Conservation (phyloP, 176 grass and related monocot genomes). For the Musa acuminata region DNA sequence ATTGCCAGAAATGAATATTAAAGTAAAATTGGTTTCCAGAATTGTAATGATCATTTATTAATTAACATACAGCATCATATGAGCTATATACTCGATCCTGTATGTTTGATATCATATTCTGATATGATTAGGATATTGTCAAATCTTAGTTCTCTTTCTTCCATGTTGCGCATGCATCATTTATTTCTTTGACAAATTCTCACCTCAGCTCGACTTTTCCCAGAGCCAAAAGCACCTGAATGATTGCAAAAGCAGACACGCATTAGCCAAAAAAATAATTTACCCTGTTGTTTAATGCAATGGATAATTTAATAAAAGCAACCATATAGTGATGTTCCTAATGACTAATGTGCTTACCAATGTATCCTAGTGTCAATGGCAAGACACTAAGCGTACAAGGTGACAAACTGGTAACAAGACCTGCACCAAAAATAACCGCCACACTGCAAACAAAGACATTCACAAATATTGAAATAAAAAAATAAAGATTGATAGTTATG, state of each 20-base stretch:
- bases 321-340: neutral
- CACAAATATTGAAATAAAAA: neutral
- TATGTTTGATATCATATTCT: neutral
- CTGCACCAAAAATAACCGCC: slow-evolving; percentile 95
- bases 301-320: neutral
- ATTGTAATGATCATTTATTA: no score
- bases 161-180: neutral
- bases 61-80: neutral
- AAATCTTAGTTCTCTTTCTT: neutral
- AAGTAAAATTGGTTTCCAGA: no score
- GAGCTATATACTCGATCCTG: neutral
- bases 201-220: slow-evolving; percentile 69
- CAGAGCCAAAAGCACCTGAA: slow-evolving; percentile 90
- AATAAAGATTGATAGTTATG: slow-evolving; percentile 2
- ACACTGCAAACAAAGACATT: slow-evolving; percentile 42
- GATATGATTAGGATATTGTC: neutral
- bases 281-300: neutral
- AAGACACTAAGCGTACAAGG: slow-evolving; percentile 96
- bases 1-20: neutral
- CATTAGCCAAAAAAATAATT: neutral
- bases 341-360: slow-evolving; percentile 33
- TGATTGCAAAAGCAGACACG: slow-evolving; percentile 12
- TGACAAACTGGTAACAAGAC: slow-evolving; percentile 90
- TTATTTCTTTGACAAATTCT: neutral
- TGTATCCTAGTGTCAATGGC: slow-evolving; percentile 90